These are phyloP conservation scores for Aureobasidium mangrovei DNA, from an alignment of 2,329 filamentous ascomycete genomes.

Conservation along the genomic window DNA sequence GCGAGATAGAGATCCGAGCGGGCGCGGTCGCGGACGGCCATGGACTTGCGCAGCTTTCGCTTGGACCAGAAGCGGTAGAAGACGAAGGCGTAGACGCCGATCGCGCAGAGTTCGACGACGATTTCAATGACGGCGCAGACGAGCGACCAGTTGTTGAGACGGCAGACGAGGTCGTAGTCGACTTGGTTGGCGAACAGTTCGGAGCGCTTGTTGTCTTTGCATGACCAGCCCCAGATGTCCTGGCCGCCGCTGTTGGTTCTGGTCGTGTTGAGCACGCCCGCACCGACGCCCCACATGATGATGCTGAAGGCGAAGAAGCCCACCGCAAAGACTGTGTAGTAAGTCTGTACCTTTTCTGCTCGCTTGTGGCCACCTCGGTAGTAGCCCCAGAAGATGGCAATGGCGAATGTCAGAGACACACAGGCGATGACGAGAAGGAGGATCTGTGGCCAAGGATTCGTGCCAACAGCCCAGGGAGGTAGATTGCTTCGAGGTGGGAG, in stretches of 20 bases:
- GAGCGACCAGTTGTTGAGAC: constrained; percentile 88
- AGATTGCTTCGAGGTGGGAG: constrained; percentile 70
- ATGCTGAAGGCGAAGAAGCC: constrained; percentile 90
- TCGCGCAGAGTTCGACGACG: constrained; percentile 83
- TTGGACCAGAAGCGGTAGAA: constrained; percentile 99
- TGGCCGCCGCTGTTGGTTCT: constrained; percentile 65
- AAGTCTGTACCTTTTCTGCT: constrained; percentile 87
- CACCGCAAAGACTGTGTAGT: constrained; percentile 91
- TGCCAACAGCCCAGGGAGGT: constrained; percentile 73
- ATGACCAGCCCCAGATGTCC: constrained; percentile 98
- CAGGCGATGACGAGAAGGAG: constrained; percentile 70
- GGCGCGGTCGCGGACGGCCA: constrained; percentile 90
- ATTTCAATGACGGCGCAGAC: constrained; percentile 97
- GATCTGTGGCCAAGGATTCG: constrained; percentile 82
- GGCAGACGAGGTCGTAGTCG: constrained; percentile 83
- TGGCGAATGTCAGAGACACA: constrained; percentile 69
- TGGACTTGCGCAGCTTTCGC: constrained; percentile 88
- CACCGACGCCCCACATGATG: constrained; percentile 83
- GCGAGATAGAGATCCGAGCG: constrained; percentile 90
- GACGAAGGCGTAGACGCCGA: constrained; percentile 84
- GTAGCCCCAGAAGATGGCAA: constrained; percentile 77
- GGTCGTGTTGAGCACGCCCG: constrained; percentile 71
- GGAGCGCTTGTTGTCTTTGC: constrained; percentile 74
- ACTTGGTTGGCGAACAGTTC: constrained; percentile 72
- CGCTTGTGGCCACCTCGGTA: constrained; percentile 78